Evolutionary conservation across 257 asterid genomes (phyloP).

Genomic region (Apocynum venetum): DNA sequence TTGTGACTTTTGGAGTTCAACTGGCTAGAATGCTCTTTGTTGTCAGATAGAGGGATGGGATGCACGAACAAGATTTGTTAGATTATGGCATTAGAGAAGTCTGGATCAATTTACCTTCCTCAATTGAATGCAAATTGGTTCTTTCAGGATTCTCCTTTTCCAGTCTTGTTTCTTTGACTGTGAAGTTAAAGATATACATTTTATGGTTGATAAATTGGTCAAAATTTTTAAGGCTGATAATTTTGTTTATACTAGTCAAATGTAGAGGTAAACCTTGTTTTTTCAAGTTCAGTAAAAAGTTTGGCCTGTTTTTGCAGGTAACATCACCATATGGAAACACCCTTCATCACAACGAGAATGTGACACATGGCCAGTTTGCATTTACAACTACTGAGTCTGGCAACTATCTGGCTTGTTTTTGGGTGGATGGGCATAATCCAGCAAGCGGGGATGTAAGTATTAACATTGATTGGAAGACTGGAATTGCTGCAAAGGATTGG

Average conservation of each 20-base stretch:
- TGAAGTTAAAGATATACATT: neutral
- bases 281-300: neutral
- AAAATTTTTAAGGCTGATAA: neutral
- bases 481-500: slow-evolving; percentile 93
- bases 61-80: neutral
- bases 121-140: neutral
- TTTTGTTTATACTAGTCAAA: neutral
- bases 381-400: slow-evolving; percentile 79
- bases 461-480: slow-evolving; percentile 83
- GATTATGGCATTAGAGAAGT: neutral
- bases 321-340: slow-evolving; percentile 79
- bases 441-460: slow-evolving; percentile 55
- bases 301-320: slow-evolving; percentile 36
- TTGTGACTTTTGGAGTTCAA: neutral
- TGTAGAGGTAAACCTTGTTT: neutral
- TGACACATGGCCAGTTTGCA: slow-evolving; percentile 81
- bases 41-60: neutral
- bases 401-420: slow-evolving; percentile 77
- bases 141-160: neutral
- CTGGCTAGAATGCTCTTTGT: neutral
- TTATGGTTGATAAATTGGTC: neutral
- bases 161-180: neutral
- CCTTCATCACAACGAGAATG: slow-evolving; percentile 62
- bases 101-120: neutral
- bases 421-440: slow-evolving; percentile 49